Conservation (phyloP, 768 basidiomycete genomes). For the Lactarius hatsudake region DNA sequence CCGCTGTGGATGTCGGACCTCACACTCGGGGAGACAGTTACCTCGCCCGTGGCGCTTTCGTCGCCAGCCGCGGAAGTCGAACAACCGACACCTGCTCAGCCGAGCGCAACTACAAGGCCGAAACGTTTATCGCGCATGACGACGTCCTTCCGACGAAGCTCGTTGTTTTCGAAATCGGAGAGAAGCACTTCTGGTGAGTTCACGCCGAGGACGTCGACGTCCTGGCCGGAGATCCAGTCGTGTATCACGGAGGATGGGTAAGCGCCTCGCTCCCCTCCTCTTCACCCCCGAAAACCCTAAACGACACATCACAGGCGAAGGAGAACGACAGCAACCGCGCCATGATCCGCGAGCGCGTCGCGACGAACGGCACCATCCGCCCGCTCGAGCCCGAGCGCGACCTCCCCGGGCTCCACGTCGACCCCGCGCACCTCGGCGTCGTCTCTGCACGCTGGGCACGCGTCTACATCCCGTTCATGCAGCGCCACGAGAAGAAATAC, state of each 20-base stretch:
- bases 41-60: background rate
- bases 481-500: slow-evolving; percentile 66
- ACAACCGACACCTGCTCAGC: background rate
- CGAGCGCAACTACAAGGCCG: background rate
- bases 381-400: slow-evolving; percentile 70
- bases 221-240: too few species aligned
- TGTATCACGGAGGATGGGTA: too few species aligned
- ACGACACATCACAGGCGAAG: background rate
- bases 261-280: too few species aligned
- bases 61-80: background rate
- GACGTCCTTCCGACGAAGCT: background rate
- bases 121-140: background rate
- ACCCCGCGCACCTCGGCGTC: slow-evolving; percentile 62
- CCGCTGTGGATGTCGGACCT: background rate
- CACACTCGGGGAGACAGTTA: background rate
- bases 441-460: slow-evolving; percentile 71
- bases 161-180: background rate
- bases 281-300: too few species aligned
- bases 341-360: slow-evolving; percentile 92
- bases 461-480: slow-evolving; percentile 67
- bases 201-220: slow-evolving; percentile 23
- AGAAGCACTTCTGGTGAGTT: background rate
- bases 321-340: slow-evolving; percentile 38
- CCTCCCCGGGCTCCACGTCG: slow-evolving; percentile 62
- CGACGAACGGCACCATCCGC: slow-evolving; percentile 71